These are phyloP conservation scores for Colletotrichum euphorbiae DNA, from an alignment of 2,329 filamentous ascomycete genomes.

Conservation along the genomic window DNA sequence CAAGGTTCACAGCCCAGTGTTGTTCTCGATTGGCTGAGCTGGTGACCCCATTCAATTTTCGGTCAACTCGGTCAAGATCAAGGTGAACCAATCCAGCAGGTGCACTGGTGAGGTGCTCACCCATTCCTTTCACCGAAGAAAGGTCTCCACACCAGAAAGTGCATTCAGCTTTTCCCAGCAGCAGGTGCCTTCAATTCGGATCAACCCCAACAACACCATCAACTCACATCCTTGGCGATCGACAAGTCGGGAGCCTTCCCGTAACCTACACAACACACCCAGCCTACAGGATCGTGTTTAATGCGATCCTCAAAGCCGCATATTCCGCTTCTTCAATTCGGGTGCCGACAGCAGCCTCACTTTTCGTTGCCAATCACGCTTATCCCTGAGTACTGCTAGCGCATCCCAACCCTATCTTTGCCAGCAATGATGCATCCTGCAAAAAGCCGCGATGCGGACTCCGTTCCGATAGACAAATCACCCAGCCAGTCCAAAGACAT, in stretches of 20 bases:
- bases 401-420: neutral
- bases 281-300: neutral
- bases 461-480: neutral
- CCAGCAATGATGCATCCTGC: conserved; percentile 20
- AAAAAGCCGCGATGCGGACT: conserved; percentile 5
- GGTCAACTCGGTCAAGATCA: neutral
- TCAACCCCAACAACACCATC: neutral
- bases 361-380: conserved; percentile 23
- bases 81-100: neutral
- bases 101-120: neutral
- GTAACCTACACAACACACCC: neutral
- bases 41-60: too few relatives aligned
- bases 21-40: neutral
- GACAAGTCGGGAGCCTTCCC: neutral
- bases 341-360: conserved; percentile 18
- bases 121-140: neutral
- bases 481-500: neutral
- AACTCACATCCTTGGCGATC: neutral
- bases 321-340: conserved; percentile 16
- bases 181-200: neutral
- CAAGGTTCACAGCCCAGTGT: too few relatives aligned
- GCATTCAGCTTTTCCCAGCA: neutral
- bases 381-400: conserved; percentile 29
- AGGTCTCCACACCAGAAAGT: neutral
- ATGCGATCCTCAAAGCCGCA: conserved; percentile 5